phyloP scores from a whole-genome alignment of 306 rosid genomes.

The Prunus dulcis region DNA sequence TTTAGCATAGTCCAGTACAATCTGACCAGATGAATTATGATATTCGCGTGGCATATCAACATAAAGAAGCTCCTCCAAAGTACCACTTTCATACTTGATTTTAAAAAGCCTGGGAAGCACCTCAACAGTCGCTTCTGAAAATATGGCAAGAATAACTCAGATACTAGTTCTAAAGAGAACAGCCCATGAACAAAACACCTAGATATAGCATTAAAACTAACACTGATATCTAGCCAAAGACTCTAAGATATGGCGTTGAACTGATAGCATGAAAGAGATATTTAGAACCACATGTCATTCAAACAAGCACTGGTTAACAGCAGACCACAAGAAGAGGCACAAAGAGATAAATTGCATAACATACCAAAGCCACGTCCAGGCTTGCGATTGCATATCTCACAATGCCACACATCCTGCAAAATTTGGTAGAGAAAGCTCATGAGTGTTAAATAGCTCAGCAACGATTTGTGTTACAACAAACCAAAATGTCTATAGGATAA shows the following conservation, averaged over 20 bases:
- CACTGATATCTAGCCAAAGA: not conserved
- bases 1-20: conserved; percentile 92
- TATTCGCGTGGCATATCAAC: conserved; percentile 99
- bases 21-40: conserved; percentile 92
- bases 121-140: conserved; percentile 91
- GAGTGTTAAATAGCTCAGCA: not conserved
- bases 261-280: not conserved
- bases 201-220: not conserved
- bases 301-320: not conserved
- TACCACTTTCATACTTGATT: conserved; percentile 97
- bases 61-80: conserved; percentile 94
- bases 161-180: conserved; percentile 19
- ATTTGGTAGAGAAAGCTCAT: conserved; percentile 9
- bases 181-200: not conserved
- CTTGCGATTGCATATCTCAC: conserved; percentile 95
- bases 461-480: not conserved
- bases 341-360: conserved; percentile 24
- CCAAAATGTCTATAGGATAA: not conserved
- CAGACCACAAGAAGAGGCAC: conserved; percentile 2
- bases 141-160: conserved; percentile 17
- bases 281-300: not conserved
- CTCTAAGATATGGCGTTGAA: conserved; percentile 12
- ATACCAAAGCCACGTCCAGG: conserved; percentile 98
- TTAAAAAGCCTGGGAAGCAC: conserved; percentile 97
- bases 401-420: conserved; percentile 97